These are phyloP conservation scores for Infundibulicybe gibba DNA, from an alignment of 768 basidiomycete genomes.

Conservation along the genomic window DNA sequence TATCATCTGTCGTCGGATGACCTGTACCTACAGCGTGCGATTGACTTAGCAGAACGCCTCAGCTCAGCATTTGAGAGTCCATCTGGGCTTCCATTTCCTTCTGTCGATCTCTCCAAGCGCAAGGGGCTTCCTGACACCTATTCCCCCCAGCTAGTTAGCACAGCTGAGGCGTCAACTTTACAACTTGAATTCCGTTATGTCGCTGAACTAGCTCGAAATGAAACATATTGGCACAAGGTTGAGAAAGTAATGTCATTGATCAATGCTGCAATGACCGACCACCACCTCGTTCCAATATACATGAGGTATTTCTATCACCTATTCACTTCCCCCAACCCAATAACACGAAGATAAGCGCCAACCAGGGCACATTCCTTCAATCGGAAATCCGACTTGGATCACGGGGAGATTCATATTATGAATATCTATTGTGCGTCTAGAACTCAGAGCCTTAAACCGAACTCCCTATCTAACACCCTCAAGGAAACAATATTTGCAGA, in stretches of 20 bases:
- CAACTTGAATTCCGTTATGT: slow-evolving; percentile 92
- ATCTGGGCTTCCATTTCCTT: slow-evolving; percentile 74
- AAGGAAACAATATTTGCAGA: slow-evolving; percentile 83
- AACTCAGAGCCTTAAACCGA: background rate
- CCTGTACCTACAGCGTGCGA: slow-evolving; percentile 73
- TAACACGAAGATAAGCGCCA: slow-evolving; percentile 9
- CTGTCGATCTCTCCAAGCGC: slow-evolving; percentile 65
- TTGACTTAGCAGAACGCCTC: slow-evolving; percentile 82
- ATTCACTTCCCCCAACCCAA: background rate
- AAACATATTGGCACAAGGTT: slow-evolving; percentile 78
- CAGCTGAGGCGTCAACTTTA: slow-evolving; percentile 82
- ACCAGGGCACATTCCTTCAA: slow-evolving; percentile 40
- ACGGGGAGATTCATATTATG: slow-evolving; percentile 91
- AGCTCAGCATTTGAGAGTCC: slow-evolving; percentile 80
- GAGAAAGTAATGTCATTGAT: slow-evolving; percentile 81
- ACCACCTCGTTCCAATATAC: slow-evolving; percentile 82
- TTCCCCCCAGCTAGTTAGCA: slow-evolving; percentile 65
- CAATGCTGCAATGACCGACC: slow-evolving; percentile 51
- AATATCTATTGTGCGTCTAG: slow-evolving; percentile 71
- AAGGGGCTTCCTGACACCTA: slow-evolving; percentile 60
- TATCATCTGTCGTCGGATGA: slow-evolving; percentile 77
- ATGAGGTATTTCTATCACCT: slow-evolving; percentile 50
- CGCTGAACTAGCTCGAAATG: slow-evolving; percentile 69
- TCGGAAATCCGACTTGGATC: slow-evolving; percentile 90
- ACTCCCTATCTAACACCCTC: background rate